Conservation (phyloP, 2,329 filamentous ascomycete species). For the Daldinia sp. region DNA sequence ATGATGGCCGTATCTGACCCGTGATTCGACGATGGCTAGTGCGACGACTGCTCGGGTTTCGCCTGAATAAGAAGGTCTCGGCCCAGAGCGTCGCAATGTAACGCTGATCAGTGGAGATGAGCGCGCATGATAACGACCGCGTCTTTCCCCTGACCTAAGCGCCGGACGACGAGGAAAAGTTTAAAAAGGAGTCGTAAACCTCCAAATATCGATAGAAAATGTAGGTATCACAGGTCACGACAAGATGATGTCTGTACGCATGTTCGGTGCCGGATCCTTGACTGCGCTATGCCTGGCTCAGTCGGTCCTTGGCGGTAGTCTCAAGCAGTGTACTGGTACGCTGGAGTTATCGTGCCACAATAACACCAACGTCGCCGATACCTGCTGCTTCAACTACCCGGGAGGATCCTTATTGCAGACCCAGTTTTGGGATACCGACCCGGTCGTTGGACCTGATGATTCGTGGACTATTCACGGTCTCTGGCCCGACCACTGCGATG, state of each 20-base stretch:
- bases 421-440: conserved; percentile 79
- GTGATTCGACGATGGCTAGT: conserved; percentile 23
- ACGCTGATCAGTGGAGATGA: conserved; percentile 23
- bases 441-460: conserved; percentile 69
- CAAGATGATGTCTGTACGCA: conserved; percentile 23
- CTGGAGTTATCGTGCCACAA: conserved; percentile 38
- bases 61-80: conserved; percentile 28
- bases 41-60: conserved; percentile 7
- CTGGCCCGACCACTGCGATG: conserved; percentile 74
- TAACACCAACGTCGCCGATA: conserved; percentile 52
- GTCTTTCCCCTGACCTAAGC: conserved; percentile 16
- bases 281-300: conserved; percentile 14
- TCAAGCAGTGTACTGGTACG: conserved; percentile 17
- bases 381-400: conserved; percentile 79
- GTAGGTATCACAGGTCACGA: neutral
- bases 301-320: conserved; percentile 20
- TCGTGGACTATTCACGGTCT: conserved; percentile 80
- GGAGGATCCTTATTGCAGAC: conserved; percentile 76
- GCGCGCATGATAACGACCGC: conserved; percentile 16
- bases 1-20: conserved; percentile 7
- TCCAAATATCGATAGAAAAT: neutral
- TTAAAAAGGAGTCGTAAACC: conserved; percentile 7
- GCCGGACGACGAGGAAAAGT: neutral
- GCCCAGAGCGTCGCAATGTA: conserved; percentile 5
- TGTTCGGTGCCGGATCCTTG: conserved; percentile 14